Base-by-base conservation (phyloP, 768 basidiomycete species). In the Floccularia luteovirens region DNA sequence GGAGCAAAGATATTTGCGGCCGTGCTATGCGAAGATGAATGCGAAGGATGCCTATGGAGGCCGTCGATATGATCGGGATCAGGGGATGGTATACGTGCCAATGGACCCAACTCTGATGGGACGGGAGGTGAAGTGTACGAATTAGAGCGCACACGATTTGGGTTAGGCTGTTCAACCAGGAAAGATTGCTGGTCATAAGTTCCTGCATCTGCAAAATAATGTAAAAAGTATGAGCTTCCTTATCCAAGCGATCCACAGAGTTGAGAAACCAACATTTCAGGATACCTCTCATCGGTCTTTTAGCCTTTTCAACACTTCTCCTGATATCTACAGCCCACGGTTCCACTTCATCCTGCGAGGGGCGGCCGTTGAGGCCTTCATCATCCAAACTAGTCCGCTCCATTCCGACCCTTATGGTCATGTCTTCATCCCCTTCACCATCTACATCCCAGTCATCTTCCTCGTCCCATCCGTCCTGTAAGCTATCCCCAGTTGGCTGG, bases 51-150 rank as follows among this genome's bases (percentile, higher is more conserved):
- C 53, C 77, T 72, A 47, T 87, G 84, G 42, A 92, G 70, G n/a
- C 84, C 90, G 49, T 87, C 90, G 48, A 88, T 90, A 47, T 86
- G 82, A 55, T 83, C 85, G 39, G 88, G 85, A 54, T 92, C 86
- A 2, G 86, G 82, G 4, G 82, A 77, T 37, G 89, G 88, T 43
- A 92, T 80, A 40, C 76, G 81, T 22, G 88, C 83, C 30, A 92
- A 69, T 4, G 89, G 89, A 20, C 88, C 88, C 16, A 79, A 63
- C 48, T 82, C 77, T 24, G 62, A 54, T 27, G 70, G 67, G 17
- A 64, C 64, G 7, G 72, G 66, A 38, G 80, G 76, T 3, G 70
- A 64, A 35, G 67, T 72, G 65, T 91, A 87, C 16, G 91, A 94
- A 59, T 92, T 92, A 33, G 90, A 86, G 34, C 91, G 80, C 34